Percentiles rank a stretch among this genome's conserved stretches.
Evolutionary conservation across 257 asterid species (phyloP).

Genomic region (Plantago major): DNA sequence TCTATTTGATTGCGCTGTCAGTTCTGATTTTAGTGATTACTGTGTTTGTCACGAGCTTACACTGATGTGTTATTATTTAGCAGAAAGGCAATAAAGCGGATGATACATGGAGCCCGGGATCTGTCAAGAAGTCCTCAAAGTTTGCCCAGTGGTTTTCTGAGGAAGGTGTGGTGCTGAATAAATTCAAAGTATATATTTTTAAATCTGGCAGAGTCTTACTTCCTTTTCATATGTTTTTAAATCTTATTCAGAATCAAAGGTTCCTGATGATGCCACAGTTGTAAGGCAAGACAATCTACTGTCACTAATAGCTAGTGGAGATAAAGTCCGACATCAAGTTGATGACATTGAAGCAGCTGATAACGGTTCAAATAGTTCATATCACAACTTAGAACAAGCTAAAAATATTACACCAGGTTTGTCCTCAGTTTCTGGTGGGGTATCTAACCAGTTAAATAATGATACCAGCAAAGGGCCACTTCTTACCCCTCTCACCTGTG

Average conservation of each 20-base stretch:
- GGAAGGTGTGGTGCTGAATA: slow-evolving; percentile 53
- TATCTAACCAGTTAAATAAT: slow-evolving; percentile 34
- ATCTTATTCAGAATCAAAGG: slow-evolving; percentile 47
- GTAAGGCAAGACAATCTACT: slow-evolving; percentile 56
- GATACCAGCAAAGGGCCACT: slow-evolving; percentile 36
- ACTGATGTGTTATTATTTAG: slow-evolving; percentile 36
- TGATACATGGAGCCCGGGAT: slow-evolving; percentile 44
- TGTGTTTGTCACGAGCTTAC: slow-evolving; percentile 9
- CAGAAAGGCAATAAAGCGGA: slow-evolving; percentile 37
- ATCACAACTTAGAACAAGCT: slow-evolving; percentile 28
- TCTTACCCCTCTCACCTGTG: slow-evolving; percentile 70
- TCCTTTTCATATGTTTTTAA: slow-evolving; percentile 14
- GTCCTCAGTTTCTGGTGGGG: slow-evolving; percentile 40
- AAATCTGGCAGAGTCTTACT: slow-evolving; percentile 13
- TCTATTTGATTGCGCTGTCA: not conserved
- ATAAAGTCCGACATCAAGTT: slow-evolving; percentile 47
- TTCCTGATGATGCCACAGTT: slow-evolving; percentile 32
- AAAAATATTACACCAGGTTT: slow-evolving; percentile 22
- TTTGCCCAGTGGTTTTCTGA: slow-evolving; percentile 79
- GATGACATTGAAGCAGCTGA: slow-evolving; percentile 29
- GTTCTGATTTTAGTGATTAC: slow-evolving; percentile 20
- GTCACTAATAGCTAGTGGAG: slow-evolving; percentile 62
- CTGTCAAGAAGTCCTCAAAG: slow-evolving; percentile 66
- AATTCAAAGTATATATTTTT: not conserved
- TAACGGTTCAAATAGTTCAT: slow-evolving; percentile 26